Conservation (phyloP, 495 filamentous ascomycete genomes). For the Aspergillus haitiensis region DNA sequence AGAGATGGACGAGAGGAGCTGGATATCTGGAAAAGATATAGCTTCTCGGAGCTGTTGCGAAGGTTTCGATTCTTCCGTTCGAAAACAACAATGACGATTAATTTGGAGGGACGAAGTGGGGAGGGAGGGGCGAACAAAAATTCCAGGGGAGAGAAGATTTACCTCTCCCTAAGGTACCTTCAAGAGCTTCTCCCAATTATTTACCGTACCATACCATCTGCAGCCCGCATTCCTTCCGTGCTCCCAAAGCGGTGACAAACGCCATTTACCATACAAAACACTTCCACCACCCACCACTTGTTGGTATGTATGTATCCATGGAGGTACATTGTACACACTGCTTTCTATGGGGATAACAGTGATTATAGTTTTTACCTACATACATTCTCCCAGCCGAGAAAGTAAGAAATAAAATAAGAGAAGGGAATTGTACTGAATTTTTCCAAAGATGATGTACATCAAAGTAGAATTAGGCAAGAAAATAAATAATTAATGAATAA, state of each 20-base stretch:
- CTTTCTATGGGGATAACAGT: not conserved
- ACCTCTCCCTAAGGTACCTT: not conserved
- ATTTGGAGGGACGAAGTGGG: slow-evolving; percentile 17
- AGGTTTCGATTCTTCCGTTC: slow-evolving; percentile 10
- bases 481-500: not conserved
- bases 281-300: not conserved
- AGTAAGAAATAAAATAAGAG: too few relatives aligned
- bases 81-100: slow-evolving; percentile 7
- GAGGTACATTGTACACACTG: too few relatives aligned
- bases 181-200: not conserved
- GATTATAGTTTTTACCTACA: not conserved
- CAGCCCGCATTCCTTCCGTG: not conserved
- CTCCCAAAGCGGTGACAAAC: not conserved
- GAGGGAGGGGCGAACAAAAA: not conserved
- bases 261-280: slow-evolving; percentile 4
- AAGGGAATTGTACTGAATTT: too few relatives aligned
- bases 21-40: slow-evolving; percentile 13
- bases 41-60: not conserved
- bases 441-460: not conserved
- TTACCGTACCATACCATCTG: slow-evolving; percentile 5
- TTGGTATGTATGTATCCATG: not conserved
- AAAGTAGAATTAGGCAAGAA: not conserved
- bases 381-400: too few relatives aligned
- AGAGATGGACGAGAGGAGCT: slow-evolving; percentile 5
- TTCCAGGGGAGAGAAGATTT: slow-evolving; percentile 4